Base-by-base conservation (phyloP, 257 asterid genomes). In the Nicotiana attenuata region DNA sequence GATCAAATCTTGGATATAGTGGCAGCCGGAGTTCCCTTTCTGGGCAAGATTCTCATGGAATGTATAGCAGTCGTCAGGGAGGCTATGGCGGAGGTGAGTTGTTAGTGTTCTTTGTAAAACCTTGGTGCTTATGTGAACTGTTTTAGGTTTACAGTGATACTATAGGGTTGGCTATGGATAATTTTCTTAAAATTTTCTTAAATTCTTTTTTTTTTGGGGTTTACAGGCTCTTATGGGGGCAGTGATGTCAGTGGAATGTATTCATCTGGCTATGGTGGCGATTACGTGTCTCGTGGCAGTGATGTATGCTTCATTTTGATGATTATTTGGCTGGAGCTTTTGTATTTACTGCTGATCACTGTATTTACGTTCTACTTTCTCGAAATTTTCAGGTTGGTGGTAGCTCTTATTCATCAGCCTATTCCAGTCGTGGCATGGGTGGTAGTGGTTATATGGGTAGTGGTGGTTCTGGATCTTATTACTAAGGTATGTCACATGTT, bases 361-460 rank as follows among this genome's bases (percentile, higher is more conserved):
- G 10, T 81, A 47, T 66, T 83, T 82, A 35, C 65, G 64, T 77
- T 3, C 38, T 35, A 56, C 35, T 47, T 38, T 33, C 7, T 35
- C 85, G 16, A 33, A 69, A 65, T 65, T 81, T 81, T 82, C 85
- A 96, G 98, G 96, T 87, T 80, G 94, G 95, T 78, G 93, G 98
- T 77, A 92, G 93, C 90, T 94, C 99, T 64, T 94, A 96, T 84
- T 90, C 99, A 5, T 93, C 98, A 5, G 88, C 86, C 55, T 94
- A 94, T 86, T 88, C 97, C 31, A 90, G 97, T 24, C 97, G 98
- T 45, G 89, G 92, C 81, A 75, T 90, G 81, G 91, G 97, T 83
- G 93, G 99, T 69, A 87, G 87, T 76, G 89, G 93, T 85, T 96
- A 93, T 77, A 90, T 90, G 97, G 95, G 98, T 59, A 88, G 96